A percentile compares a stretch with the other conserved stretches of the same genome.
These are phyloP conservation scores for Aspergillus floridensis DNA, from an alignment of 2,329 filamentous ascomycete genomes.

Conservation along the genomic window DNA sequence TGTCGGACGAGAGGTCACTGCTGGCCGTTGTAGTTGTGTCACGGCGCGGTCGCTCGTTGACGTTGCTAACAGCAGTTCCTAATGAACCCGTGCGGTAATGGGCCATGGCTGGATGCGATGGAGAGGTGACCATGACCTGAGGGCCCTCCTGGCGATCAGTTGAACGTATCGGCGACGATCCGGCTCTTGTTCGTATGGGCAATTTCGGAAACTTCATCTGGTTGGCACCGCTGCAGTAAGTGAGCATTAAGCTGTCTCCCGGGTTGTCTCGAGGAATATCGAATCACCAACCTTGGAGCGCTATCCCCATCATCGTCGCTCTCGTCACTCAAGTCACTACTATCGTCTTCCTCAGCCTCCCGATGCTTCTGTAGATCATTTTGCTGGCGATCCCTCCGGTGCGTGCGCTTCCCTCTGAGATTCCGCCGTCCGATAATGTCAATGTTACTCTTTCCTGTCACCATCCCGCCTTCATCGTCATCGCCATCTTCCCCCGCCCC, in stretches of 20 bases:
- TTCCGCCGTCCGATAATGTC: slow-evolving; percentile 55
- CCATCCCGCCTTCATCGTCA: slow-evolving; percentile 62
- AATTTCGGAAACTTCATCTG: slow-evolving; percentile 97
- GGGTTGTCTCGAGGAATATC: not conserved
- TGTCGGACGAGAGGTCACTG: slow-evolving; percentile 65
- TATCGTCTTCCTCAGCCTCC: slow-evolving; percentile 62
- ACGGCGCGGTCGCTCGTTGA: slow-evolving; percentile 54
- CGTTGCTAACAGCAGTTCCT: slow-evolving; percentile 52
- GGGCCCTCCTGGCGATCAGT: slow-evolving; percentile 45
- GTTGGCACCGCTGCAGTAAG: slow-evolving; percentile 63
- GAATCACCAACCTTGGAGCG: slow-evolving; percentile 31
- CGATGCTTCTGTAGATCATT: slow-evolving; percentile 52
- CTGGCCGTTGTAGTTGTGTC: slow-evolving; percentile 65
- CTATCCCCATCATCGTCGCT: slow-evolving; percentile 61
- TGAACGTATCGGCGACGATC: slow-evolving; percentile 77
- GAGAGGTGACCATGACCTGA: slow-evolving; percentile 56
- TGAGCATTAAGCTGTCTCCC: slow-evolving; percentile 17
- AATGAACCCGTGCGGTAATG: slow-evolving; percentile 56
- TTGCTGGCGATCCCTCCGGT: slow-evolving; percentile 41
- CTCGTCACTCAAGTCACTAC: slow-evolving; percentile 64
- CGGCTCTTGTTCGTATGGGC: slow-evolving; percentile 80
- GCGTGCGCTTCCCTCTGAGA: slow-evolving; percentile 30
- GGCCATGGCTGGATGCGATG: slow-evolving; percentile 49
- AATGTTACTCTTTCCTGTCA: slow-evolving; percentile 56
- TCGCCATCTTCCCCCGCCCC: slow-evolving; percentile 50